Evolutionary conservation across 495 filamentous ascomycete species (phyloP), one percentile per base, ranked within the genome.

Genomic region (Podospora didyma): DNA sequence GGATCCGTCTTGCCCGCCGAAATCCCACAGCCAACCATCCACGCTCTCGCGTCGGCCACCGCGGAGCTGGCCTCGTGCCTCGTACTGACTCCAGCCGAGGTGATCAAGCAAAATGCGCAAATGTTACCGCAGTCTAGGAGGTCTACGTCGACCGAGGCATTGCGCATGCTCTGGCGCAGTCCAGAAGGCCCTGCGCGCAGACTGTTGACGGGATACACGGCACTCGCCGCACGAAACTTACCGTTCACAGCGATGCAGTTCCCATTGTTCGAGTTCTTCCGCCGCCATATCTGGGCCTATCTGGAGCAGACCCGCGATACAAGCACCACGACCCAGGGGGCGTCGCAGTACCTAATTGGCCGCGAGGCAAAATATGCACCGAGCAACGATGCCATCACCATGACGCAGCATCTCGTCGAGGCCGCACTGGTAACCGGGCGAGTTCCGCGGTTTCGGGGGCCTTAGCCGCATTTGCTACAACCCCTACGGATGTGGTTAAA

Each of bases 61-160:
- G 92, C 82, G 0, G 92, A 96, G 66, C 79, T 89, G 53, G 88
- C 90, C 2, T 90, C 89, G 5, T 96, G 92, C 65, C 73, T 86
- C 24, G 87, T 97, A 49, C 80, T 96, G 41, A 93, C 92, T 0
- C 92, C 92, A 0, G 88, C 91, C 37, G 92, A 97, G 68, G 89
- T 96, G 9, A 77, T 96, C 37, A 97, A 97, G 73, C 92, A 96
- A 61, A 96, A 96, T 70, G 89, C 92, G 2, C 92, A 97, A 69
- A 86, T 95, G 63, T 60, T 78, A 14, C 72, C 64, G 28, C 65
- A 60, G 10, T 52, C 53, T 20, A 41, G 39, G 9, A 48, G 51
- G 5, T 78, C 77, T 2, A 73, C 75, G 3, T 78, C 77, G 2
- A 60, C 79, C 2, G 56, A 69, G 53, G 79, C 79, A 0, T 49